Percentiles rank a stretch among this genome's conserved stretches.
phyloP scores from a whole-genome alignment of 176 grass and related monocot genomes.

The Rhynchospora breviuscula region DNA sequence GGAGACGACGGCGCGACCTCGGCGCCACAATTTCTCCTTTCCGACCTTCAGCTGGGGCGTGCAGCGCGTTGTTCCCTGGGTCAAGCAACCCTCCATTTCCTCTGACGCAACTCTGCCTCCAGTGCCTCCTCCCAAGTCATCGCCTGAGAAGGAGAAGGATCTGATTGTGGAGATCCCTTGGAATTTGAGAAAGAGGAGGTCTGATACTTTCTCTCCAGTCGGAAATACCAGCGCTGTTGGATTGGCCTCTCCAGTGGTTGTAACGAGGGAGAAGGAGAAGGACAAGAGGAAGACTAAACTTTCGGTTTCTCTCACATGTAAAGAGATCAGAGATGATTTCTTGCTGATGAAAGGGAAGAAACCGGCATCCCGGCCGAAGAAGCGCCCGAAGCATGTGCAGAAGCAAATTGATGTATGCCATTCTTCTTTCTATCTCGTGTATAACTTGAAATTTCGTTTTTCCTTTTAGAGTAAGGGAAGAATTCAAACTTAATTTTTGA shows the following conservation, averaged over 20 bases:
- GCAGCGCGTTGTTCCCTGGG: constrained; percentile 8
- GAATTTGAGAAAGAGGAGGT: constrained; percentile 18
- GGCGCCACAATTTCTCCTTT: constrained; percentile 11
- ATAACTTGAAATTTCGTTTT: background rate
- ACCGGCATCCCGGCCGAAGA: constrained; percentile 14
- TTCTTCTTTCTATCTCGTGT: background rate
- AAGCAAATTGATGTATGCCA: constrained; percentile 16
- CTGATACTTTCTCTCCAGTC: background rate
- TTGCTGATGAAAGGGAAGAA: constrained; percentile 27
- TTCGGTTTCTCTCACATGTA: background rate
- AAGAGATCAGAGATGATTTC: constrained; percentile 26
- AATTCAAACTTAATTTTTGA: background rate
- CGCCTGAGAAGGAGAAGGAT: background rate
- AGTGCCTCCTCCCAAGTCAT: background rate
- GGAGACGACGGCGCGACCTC: background rate
- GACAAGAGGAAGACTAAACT: constrained; percentile 12
- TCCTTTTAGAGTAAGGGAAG: background rate
- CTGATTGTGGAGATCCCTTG: background rate
- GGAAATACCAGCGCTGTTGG: background rate
- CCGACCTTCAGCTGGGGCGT: constrained; percentile 13
- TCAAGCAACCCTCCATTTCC: background rate
- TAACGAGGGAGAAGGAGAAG: constrained; percentile 3
- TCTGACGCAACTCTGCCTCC: background rate
- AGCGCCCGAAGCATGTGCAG: constrained; percentile 14
- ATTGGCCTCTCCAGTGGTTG: background rate